Evolutionary conservation across 1,284 basidiomycete genomes (phyloP), one percentile per base, ranked within the genome.

Genomic region (Ustilago lituana): DNA sequence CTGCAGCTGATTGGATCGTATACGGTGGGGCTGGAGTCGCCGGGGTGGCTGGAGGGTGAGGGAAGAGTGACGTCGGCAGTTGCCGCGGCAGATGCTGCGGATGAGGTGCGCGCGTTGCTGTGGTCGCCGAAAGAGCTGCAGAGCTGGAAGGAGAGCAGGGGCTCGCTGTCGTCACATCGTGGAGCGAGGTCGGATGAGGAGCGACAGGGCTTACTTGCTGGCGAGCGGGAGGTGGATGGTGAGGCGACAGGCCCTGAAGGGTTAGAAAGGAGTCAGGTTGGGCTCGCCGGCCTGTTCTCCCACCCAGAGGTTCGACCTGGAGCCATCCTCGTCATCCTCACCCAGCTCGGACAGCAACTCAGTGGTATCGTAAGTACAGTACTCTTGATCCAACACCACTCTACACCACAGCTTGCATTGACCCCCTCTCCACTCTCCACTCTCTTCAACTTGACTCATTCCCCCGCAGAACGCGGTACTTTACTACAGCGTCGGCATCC

Each of bases 1-100:
- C 2, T 80, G 4, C 84, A 85, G 64, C 55, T 84, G 3, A 3
- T 80, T 0, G 81, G 79, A 15, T 78, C 80, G 26, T 38, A 47
- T 26, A 27, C 38, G 26, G 48, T 62, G 7, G 74, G 70, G 4
- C 22, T 68, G 4, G 79, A 81, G 51, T 73, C 69, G 15, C 79
- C 79, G 0, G 65, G 60, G 3, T 79, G 76, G 77, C 31, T 76
- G 17, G 69, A 76, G 36, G 59, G 59, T 1, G 72, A 77, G 36
- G 66, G 66, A 1, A 52, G 6, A 11, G 32, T 20, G 3, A 43
- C 41, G 12, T 36, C 44, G 8, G 38, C 14, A 10, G 24, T 35
- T 10, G 43, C 38, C 22, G 60, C 48, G 4, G 29, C 19, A 2
- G 58, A 66, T 19, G 41, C 31, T 10, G 65, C 69, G 1, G 62